phyloP scores from a whole-genome alignment of 768 basidiomycete species.

The Tephrocybe sp. region DNA sequence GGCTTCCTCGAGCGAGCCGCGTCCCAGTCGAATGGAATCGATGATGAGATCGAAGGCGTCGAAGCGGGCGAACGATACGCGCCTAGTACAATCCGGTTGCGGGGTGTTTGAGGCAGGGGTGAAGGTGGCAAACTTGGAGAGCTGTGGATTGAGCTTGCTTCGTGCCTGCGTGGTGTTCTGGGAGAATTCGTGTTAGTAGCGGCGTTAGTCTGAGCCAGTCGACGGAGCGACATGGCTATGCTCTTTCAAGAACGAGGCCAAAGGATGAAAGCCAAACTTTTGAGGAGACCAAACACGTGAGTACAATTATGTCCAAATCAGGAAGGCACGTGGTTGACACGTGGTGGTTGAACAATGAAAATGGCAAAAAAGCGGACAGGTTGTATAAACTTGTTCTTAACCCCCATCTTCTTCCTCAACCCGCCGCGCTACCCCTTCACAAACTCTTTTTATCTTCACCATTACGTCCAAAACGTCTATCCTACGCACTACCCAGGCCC shows the following conservation, averaged over 20 bases:
- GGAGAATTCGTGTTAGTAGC: conserved; percentile 34
- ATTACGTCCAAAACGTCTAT: conserved; percentile 61
- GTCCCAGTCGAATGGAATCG: conserved; percentile 83
- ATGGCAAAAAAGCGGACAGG: conserved; percentile 30
- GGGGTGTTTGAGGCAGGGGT: conserved; percentile 38
- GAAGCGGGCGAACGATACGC: conserved; percentile 58
- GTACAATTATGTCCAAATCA: conserved; percentile 15
- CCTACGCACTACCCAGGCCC: conserved; percentile 47
- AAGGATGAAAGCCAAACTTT: too few relatives aligned
- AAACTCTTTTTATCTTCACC: conserved; percentile 27
- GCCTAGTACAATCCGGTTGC: conserved; percentile 49
- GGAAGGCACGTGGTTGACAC: conserved; percentile 32
- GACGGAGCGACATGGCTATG: conserved; percentile 51
- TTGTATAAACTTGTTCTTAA: conserved; percentile 27
- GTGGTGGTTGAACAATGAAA: conserved; percentile 50
- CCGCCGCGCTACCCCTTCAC: conserved; percentile 27
- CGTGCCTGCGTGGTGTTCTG: conserved; percentile 35
- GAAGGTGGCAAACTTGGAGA: conserved; percentile 31
- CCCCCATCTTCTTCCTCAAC: conserved; percentile 17
- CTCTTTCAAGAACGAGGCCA: neutral
- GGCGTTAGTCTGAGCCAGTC: conserved; percentile 54
- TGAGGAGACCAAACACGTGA: conserved; percentile 33
- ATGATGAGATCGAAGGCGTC: conserved; percentile 73
- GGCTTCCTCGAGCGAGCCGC: conserved; percentile 69
- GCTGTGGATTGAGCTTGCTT: conserved; percentile 12